Percentiles rank a stretch among this genome's conserved stretches.
Evolutionary conservation across 306 rosid species (phyloP).

Genomic region (Biancaea sappan): DNA sequence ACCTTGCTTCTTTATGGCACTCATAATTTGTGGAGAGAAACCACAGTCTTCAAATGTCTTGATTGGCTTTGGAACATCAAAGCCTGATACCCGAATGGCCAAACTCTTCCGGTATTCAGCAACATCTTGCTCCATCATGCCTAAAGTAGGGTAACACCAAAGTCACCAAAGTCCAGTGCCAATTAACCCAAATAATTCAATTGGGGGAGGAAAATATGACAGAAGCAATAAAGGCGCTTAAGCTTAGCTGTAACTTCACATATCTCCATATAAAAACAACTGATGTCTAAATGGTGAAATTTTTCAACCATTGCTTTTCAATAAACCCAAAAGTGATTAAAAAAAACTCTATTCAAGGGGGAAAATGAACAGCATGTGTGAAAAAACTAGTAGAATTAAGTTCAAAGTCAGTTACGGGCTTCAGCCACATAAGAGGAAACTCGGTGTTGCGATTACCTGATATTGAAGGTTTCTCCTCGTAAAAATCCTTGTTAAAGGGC

Average conservation of each 20-base stretch:
- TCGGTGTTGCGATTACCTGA: constrained; percentile 51
- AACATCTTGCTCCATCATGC: constrained; percentile 89
- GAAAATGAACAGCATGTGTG: not conserved
- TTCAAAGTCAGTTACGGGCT: not conserved
- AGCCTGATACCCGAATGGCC: constrained; percentile 90
- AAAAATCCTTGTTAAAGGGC: constrained; percentile 83
- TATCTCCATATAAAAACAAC: not conserved
- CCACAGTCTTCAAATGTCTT: constrained; percentile 85
- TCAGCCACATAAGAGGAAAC: not conserved
- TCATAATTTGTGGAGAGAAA: constrained; percentile 82
- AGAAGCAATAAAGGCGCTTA: not conserved
- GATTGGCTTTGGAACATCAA: constrained; percentile 87
- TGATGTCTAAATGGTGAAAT: not conserved
- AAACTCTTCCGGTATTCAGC: constrained; percentile 75
- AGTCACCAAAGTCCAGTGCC: not conserved
- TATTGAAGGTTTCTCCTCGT: constrained; percentile 80
- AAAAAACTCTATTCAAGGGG: not conserved
- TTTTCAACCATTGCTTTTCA: not conserved
- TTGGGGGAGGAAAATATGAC: not conserved
- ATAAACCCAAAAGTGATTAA: not conserved
- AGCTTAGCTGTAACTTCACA: not conserved
- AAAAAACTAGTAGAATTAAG: not conserved
- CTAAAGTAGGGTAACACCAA: constrained; percentile 41
- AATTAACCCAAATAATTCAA: not conserved
- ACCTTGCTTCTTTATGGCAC: constrained; percentile 83